phyloP scores from a whole-genome alignment of 495 filamentous ascomycete species.

The Penicillium coffeae region DNA sequence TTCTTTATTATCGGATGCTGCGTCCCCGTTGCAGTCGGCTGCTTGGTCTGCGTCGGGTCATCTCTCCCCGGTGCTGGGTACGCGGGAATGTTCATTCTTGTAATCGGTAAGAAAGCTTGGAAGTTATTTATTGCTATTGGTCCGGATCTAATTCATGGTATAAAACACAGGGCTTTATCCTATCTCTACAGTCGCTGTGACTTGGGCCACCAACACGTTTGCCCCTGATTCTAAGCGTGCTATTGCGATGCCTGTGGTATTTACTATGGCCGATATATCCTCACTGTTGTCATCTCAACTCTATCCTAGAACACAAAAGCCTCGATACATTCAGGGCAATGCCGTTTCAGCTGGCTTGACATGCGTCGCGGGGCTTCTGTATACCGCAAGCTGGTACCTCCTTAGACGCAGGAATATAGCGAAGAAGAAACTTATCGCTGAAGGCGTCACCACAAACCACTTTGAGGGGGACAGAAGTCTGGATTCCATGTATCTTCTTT shows the following conservation, averaged over 20 bases:
- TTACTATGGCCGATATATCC: not conserved
- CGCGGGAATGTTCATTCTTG: not conserved
- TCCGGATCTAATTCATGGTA: no score
- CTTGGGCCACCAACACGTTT: not conserved
- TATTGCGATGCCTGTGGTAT: not conserved
- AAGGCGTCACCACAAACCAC: not conserved
- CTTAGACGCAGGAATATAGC: not conserved
- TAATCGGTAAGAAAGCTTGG: not conserved
- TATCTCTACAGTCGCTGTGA: not conserved
- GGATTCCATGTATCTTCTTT: not conserved
- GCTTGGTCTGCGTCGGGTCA: not conserved
- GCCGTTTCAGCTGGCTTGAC: not conserved
- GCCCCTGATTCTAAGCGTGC: not conserved
- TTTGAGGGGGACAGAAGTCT: not conserved
- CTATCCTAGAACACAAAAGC: not conserved
- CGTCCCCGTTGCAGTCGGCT: not conserved
- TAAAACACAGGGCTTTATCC: not conserved
- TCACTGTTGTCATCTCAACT: not conserved
- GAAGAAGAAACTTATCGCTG: not conserved
- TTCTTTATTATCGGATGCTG: not conserved
- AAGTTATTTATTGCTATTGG: no score
- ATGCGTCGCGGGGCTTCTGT: not conserved
- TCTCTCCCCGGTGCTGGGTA: not conserved
- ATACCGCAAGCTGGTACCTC: not conserved
- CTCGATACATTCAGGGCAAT: not conserved